These are phyloP conservation scores for Triticum turgidum DNA, from an alignment of 176 grass and related monocot species.

Conservation along the genomic window DNA sequence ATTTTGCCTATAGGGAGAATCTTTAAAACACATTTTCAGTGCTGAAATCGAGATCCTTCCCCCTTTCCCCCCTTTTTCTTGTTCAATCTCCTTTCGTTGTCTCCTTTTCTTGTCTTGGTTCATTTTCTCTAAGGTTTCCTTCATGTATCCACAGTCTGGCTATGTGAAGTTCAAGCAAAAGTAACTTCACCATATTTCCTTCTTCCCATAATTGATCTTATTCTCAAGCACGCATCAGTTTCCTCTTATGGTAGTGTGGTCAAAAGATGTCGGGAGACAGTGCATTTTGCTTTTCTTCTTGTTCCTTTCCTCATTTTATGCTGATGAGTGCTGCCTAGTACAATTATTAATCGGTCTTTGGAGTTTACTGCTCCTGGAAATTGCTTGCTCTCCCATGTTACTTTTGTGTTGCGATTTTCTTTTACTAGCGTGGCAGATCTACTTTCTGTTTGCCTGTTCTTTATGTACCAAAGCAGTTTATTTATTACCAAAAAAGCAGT, in stretches of 20 bases:
- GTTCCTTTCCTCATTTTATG: slow-evolving; percentile 31
- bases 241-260: slow-evolving; percentile 14
- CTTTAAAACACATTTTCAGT: background rate
- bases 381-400: background rate
- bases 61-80: background rate
- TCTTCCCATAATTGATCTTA: background rate
- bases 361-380: background rate
- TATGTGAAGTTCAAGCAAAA: background rate
- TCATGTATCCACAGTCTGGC: background rate
- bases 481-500: background rate
- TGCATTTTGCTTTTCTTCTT: slow-evolving; percentile 8
- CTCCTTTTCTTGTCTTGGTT: background rate
- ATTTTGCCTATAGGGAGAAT: background rate
- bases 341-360: background rate
- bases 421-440: background rate
- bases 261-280: background rate
- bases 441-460: background rate
- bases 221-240: slow-evolving; percentile 14
- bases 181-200: background rate
- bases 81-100: background rate
- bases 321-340: background rate
- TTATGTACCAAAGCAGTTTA: background rate
- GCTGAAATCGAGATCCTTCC: background rate
- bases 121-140: slow-evolving; percentile 8
- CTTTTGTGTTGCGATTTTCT: background rate